Base-by-base conservation (phyloP, 78 protist genomes). In the Speleostelium caveatum region DNA sequence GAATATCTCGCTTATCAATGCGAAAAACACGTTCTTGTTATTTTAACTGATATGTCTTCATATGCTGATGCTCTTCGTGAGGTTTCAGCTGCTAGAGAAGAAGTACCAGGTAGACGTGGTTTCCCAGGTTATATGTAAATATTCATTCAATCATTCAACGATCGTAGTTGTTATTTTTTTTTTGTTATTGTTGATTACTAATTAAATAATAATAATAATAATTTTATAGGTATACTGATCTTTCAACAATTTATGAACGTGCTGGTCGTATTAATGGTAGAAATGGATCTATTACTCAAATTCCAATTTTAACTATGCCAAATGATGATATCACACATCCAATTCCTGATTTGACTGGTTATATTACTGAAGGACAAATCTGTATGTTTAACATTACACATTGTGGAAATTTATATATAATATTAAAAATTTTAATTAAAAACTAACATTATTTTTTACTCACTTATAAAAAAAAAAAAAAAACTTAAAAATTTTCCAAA, bases 91-190 rank as follows among this genome's bases (percentile, higher is more conserved):
- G 99, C 99, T 24, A 96, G 99, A 53, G 98, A 96, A 89, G 99
- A 97, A 61, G 99, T 98, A 32, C 99, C 99, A 41, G 99, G 99
- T 22, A 97, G 99, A 24, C 95, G 99, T 49, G 99, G 99, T 56
- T 99, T 97, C 94, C 99, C 99, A 28, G 99, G 99, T 75, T 99
- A 99, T 96, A 99, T 99, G 99, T n/a, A n/a, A n/a, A n/a, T n/a
- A n/a, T n/a, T n/a, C n/a, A n/a, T n/a, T n/a, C n/a, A n/a, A n/a
- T n/a, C n/a, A n/a, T n/a, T n/a, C n/a, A n/a, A n/a, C n/a, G n/a
- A n/a, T n/a, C n/a, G n/a, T n/a, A n/a, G n/a, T n/a, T n/a, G n/a
- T n/a, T n/a, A n/a, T n/a, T n/a, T n/a, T n/a, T n/a, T n/a, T n/a
- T n/a, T n/a, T n/a, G n/a, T n/a, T n/a, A n/a, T n/a, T n/a, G n/a